phyloP scores from a whole-genome alignment of 78 protist species.

The Bodo saltans region DNA sequence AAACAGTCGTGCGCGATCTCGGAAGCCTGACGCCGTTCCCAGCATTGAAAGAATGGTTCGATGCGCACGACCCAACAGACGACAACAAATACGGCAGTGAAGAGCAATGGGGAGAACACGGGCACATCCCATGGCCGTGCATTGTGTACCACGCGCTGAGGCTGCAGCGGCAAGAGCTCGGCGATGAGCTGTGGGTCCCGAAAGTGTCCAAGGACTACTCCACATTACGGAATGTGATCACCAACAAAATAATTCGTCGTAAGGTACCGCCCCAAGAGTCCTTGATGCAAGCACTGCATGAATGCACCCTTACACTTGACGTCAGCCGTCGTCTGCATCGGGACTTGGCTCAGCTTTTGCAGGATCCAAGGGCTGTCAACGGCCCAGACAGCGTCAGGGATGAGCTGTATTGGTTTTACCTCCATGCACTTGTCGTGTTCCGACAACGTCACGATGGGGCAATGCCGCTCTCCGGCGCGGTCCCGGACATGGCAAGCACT shows the following conservation, averaged over 20 bases:
- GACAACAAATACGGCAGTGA: too few species aligned
- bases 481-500: conserved; percentile 37
- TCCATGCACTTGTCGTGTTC: conserved; percentile 12
- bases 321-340: not conserved
- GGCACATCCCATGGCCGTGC: conserved; percentile 44
- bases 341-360: not conserved
- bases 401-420: conserved; percentile 29
- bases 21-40: conserved; percentile 30
- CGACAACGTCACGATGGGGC: conserved; percentile 1
- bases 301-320: not conserved
- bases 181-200: conserved; percentile 6
- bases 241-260: not conserved
- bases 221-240: not conserved
- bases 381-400: not conserved
- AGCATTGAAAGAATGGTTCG: conserved; percentile 5
- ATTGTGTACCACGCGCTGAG: conserved; percentile 20
- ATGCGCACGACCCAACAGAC: not conserved
- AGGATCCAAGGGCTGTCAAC: not conserved
- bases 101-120: too few species aligned
- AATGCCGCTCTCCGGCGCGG: conserved; percentile 18
- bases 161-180: conserved; percentile 1
- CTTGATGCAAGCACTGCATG: not conserved
- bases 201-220: not conserved
- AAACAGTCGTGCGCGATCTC: conserved; percentile 7
- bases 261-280: not conserved